Percentiles rank a stretch among this genome's conserved stretches.
Conservation (phyloP, 208 protist species). For the Trypanosoma lewisi region DNA sequence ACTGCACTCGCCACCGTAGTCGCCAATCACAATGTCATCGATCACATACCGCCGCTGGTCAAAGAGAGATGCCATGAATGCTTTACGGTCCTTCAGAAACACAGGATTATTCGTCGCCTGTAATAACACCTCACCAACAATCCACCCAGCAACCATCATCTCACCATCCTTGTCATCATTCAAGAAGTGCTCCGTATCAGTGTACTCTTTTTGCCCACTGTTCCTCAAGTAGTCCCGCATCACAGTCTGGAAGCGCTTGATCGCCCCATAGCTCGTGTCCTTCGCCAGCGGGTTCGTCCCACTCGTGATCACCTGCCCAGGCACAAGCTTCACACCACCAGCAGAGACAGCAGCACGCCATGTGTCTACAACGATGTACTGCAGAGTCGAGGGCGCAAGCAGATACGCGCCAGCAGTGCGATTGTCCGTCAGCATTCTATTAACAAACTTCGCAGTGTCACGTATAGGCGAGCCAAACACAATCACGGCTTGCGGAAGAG, state of each 20-base stretch:
- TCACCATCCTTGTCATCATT: conserved; percentile 21
- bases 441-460: conserved; percentile 17
- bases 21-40: conserved; percentile 28
- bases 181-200: too few relatives aligned
- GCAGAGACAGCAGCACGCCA: not conserved
- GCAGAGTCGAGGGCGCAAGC: conserved; percentile 6
- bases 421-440: conserved; percentile 17
- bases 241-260: conserved; percentile 22
- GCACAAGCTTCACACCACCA: not conserved
- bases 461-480: conserved; percentile 3
- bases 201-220: too few relatives aligned
- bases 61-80: conserved; percentile 27
- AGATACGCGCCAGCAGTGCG: conserved; percentile 12
- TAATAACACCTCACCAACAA: conserved; percentile 16
- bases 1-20: conserved; percentile 25
- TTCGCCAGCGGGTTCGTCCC: conserved; percentile 25
- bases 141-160: conserved; percentile 27
- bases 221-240: conserved; percentile 24
- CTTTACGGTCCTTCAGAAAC: conserved; percentile 1
- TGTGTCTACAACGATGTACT: conserved; percentile 4
- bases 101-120: not conserved
- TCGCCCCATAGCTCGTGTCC: conserved; percentile 12
- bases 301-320: conserved; percentile 20
- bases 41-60: conserved; percentile 24
- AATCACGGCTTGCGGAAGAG: conserved; percentile 24